Evolutionary conservation across 345 rosid species (phyloP).

Genomic region (Streptanthus diversifolius): DNA sequence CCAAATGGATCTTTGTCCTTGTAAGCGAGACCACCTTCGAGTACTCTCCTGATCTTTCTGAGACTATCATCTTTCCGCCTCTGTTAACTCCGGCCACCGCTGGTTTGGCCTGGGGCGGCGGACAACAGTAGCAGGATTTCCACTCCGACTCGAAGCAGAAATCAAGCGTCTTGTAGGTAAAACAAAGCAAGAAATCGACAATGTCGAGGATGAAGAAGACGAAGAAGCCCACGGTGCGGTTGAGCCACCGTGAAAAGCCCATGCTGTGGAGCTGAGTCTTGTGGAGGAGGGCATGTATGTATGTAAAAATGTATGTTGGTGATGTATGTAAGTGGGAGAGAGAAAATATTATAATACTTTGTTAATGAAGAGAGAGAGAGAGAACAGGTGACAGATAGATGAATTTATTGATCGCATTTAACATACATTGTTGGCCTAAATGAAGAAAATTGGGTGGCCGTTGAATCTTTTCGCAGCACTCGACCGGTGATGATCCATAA

Average conservation of each 20-base stretch:
- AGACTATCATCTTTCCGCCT: conserved; percentile 63
- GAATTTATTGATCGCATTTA: conserved; percentile 41
- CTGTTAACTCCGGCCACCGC: conserved; percentile 24
- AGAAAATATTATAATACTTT: conserved; percentile 1
- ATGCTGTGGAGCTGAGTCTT: conserved; percentile 29
- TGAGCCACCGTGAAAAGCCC: conserved; percentile 38
- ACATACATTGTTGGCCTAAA: conserved; percentile 31
- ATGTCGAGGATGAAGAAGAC: conserved; percentile 38
- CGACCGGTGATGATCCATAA: not conserved
- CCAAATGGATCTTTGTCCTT: conserved; percentile 70
- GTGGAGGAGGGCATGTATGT: conserved; percentile 22
- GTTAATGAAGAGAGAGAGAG: conserved; percentile 26
- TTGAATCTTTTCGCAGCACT: conserved; percentile 15
- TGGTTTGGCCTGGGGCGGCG: conserved; percentile 33
- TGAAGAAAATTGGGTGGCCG: conserved; percentile 36
- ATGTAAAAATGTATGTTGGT: not conserved
- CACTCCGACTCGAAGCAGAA: conserved; percentile 41
- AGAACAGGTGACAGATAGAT: conserved; percentile 32
- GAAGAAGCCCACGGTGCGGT: conserved; percentile 34
- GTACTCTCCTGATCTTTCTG: conserved; percentile 67
- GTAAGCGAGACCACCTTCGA: conserved; percentile 59
- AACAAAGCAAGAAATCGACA: conserved; percentile 40
- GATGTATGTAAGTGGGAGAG: not conserved
- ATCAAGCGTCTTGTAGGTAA: conserved; percentile 35
- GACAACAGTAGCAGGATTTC: conserved; percentile 38